Conservation (phyloP, 371 early-diverging fungal species). For the Mucor irregularis region DNA sequence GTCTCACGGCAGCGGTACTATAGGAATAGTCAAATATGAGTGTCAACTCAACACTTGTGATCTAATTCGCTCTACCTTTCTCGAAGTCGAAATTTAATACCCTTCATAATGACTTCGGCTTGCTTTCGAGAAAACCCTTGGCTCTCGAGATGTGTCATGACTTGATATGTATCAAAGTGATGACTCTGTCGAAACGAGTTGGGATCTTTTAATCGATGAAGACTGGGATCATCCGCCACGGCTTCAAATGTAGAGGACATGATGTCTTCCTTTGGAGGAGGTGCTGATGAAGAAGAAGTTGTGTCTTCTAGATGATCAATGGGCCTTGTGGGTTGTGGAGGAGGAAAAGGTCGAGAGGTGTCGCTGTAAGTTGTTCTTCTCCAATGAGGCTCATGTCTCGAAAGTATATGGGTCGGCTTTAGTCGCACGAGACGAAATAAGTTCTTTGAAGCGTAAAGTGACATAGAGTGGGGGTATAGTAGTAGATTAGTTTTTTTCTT, state of each 20-base stretch:
- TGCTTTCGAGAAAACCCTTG: conserved; percentile 68
- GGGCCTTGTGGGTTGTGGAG: conserved; percentile 42
- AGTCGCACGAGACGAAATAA: too few relatives aligned
- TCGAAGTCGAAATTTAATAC: conserved; percentile 63
- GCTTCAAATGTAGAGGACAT: conserved; percentile 22
- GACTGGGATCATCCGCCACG: conserved; percentile 8
- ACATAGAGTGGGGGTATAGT: too few relatives aligned
- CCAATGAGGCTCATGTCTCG: too few relatives aligned
- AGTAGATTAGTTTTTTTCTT: too few relatives aligned
- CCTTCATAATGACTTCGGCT: conserved; percentile 70
- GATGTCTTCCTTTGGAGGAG: conserved; percentile 21
- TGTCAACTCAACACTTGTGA: too few relatives aligned
- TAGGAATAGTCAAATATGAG: neutral
- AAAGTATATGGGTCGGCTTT: too few relatives aligned
- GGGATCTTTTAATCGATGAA: neutral
- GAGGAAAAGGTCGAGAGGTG: conserved; percentile 39
- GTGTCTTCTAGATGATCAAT: conserved; percentile 13
- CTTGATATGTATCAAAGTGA: conserved; percentile 67
- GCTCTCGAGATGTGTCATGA: conserved; percentile 58
- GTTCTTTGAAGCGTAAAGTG: too few relatives aligned
- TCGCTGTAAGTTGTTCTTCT: conserved; percentile 15
- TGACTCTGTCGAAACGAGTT: conserved; percentile 28
- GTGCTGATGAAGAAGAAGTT: too few relatives aligned
- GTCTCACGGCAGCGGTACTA: conserved; percentile 25
- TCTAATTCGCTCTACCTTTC: conserved; percentile 27